Percentiles rank a stretch among this genome's conserved stretches.
Conservation (phyloP, 306 rosid species). For the Quercus mongolica region DNA sequence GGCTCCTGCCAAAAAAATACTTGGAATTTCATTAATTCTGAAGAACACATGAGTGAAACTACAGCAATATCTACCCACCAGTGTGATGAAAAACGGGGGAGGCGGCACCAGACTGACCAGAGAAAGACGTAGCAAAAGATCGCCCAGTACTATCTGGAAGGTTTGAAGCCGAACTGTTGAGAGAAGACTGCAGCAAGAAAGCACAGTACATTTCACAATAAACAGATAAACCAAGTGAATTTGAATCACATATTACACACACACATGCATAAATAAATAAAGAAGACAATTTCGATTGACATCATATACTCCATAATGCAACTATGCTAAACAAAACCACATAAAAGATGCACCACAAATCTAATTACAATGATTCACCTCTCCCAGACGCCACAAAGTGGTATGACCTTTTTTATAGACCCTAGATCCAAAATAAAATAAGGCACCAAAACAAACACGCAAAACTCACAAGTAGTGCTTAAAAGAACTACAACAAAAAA, state of each 20-base stretch:
- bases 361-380: background rate
- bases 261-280: background rate
- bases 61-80: slow-evolving; percentile 59
- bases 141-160: slow-evolving; percentile 82
- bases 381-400: no score
- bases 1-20: slow-evolving; percentile 54
- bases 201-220: slow-evolving; percentile 8
- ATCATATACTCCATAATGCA: background rate
- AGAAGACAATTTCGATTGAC: background rate
- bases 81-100: slow-evolving; percentile 86
- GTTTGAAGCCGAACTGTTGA: slow-evolving; percentile 89
- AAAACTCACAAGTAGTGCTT: background rate
- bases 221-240: background rate
- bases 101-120: slow-evolving; percentile 97
- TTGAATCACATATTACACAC: background rate
- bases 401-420: no score
- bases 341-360: background rate
- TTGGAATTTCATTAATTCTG: slow-evolving; percentile 31
- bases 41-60: slow-evolving; percentile 20
- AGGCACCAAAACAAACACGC: background rate
- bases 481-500: background rate
- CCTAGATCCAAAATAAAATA: no score
- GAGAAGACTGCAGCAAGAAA: slow-evolving; percentile 68
- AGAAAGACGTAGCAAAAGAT: slow-evolving; percentile 79
- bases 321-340: background rate